A percentile compares a stretch with the other conserved stretches of the same genome.
These are phyloP conservation scores for Trichoderma pleuroti DNA, from an alignment of 2,329 filamentous ascomycete species.

Conservation along the genomic window DNA sequence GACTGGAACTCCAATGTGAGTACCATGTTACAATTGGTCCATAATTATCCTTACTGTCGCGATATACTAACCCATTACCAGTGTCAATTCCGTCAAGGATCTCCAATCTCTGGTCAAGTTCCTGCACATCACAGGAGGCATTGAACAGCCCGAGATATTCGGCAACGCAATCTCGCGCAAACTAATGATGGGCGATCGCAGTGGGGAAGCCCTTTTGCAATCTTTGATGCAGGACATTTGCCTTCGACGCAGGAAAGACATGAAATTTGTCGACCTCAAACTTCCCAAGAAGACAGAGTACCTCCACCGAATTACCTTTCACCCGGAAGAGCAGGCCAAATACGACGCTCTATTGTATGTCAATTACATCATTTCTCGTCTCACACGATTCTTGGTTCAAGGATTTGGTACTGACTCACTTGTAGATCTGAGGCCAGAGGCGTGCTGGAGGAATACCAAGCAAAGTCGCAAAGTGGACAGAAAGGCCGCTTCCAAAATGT, in stretches of 20 bases:
- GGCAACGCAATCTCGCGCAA: conserved; percentile 61
- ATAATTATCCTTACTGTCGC: not conserved
- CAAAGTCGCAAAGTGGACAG: conserved; percentile 39
- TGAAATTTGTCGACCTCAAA: conserved; percentile 80
- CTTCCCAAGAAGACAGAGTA: conserved; percentile 76
- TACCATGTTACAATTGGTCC: conserved; percentile 1
- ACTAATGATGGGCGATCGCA: conserved; percentile 53
- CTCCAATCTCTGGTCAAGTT: conserved; percentile 78
- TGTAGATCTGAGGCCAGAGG: conserved; percentile 70
- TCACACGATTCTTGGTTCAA: rapidly evolving
- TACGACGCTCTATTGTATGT: conserved; percentile 69
- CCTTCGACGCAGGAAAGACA: conserved; percentile 78
- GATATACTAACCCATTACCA: conserved; percentile 32
- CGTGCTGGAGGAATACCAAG: conserved; percentile 59
- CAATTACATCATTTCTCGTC: conserved; percentile 16
- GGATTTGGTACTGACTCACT: not conserved
- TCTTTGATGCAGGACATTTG: conserved; percentile 77
- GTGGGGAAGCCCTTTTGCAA: conserved; percentile 65
- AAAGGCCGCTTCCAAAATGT: conserved; percentile 66
- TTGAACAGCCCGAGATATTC: conserved; percentile 71
- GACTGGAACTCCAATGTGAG: conserved; percentile 73
- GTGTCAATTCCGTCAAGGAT: conserved; percentile 75
- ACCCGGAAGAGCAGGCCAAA: conserved; percentile 68
- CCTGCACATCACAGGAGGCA: conserved; percentile 68
- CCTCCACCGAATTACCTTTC: conserved; percentile 70